phyloP scores from a whole-genome alignment of 2,329 filamentous ascomycete species.

The Orbilia javanica region DNA sequence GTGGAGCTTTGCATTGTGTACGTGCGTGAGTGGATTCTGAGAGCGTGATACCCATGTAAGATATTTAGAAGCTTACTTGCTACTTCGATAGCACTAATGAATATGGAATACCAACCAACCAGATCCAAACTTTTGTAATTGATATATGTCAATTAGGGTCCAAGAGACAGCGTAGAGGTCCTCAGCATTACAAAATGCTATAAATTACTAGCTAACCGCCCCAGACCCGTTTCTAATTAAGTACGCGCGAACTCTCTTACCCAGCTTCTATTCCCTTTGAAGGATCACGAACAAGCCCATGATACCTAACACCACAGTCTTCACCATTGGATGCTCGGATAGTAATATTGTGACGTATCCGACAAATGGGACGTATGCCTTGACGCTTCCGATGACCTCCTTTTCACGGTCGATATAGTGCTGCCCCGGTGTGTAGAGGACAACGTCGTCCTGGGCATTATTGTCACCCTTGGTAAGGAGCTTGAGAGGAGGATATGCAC shows the following conservation, averaged over 20 bases:
- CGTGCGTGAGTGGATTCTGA: slow-evolving; percentile 29
- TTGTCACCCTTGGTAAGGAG: slow-evolving; percentile 98
- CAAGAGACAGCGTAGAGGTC: slow-evolving; percentile 5
- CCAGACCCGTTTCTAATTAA: slow-evolving; percentile 13
- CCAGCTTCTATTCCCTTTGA: slow-evolving; percentile 92
- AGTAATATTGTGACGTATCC: slow-evolving; percentile 97
- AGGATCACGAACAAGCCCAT: slow-evolving; percentile 96
- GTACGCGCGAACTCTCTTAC: slow-evolving; percentile 58
- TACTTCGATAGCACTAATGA: no score
- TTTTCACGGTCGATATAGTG: slow-evolving; percentile 83
- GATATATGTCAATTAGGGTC: slow-evolving; percentile 9
- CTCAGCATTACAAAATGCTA: slow-evolving; percentile 37
- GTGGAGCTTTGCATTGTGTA: background rate
- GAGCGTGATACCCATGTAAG: slow-evolving; percentile 43
- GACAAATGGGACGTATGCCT: slow-evolving; percentile 92
- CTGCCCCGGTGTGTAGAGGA: slow-evolving; percentile 87
- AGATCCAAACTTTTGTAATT: background rate
- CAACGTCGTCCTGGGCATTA: slow-evolving; percentile 92
- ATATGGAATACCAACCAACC: background rate
- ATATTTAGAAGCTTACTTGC: background rate
- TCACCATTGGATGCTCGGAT: slow-evolving; percentile 95
- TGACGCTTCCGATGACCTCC: slow-evolving; percentile 92
- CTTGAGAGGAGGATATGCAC: slow-evolving; percentile 69
- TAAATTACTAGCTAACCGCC: background rate
- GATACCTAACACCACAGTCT: slow-evolving; percentile 91